phyloP scores from a whole-genome alignment of 225 moss, liverwort and hornwort genomes.

The Bryoerythrophyllum caledonicum region DNA sequence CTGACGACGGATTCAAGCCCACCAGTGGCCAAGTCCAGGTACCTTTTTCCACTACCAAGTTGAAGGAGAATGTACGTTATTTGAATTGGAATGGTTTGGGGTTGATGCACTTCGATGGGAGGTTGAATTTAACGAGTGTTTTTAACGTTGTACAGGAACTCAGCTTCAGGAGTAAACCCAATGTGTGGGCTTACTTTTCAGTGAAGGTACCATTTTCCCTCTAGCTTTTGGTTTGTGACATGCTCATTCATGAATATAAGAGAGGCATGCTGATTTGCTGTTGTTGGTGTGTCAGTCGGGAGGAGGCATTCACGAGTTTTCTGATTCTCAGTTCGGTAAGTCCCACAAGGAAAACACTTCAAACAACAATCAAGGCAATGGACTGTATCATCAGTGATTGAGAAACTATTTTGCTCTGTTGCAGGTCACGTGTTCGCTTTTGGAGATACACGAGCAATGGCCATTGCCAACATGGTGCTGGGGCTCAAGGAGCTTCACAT shows the following conservation, averaged over 20 bases:
- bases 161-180: constrained; percentile 93
- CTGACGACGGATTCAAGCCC: constrained; percentile 98
- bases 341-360: background rate
- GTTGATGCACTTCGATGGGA: background rate
- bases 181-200: constrained; percentile 99
- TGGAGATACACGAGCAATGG: constrained; percentile 84
- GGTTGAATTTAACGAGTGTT: constrained; percentile 18
- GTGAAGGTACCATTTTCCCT: constrained; percentile 65
- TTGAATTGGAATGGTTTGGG: background rate
- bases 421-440: constrained; percentile 97
- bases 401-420: constrained; percentile 1
- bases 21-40: constrained; percentile 99
- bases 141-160: constrained; percentile 65
- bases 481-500: constrained; percentile 98
- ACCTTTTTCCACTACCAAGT: background rate
- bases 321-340: constrained; percentile 98
- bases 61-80: background rate
- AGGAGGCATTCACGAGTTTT: constrained; percentile 98
- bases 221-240: background rate
- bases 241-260: background rate
- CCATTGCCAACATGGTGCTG: constrained; percentile 98
- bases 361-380: background rate
- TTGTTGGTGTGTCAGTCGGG: constrained; percentile 68
- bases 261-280: constrained; percentile 18
- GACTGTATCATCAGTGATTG: background rate